Base-by-base conservation (phyloP, 2,329 filamentous ascomycete species). In the Diaporthe amygdali region DNA sequence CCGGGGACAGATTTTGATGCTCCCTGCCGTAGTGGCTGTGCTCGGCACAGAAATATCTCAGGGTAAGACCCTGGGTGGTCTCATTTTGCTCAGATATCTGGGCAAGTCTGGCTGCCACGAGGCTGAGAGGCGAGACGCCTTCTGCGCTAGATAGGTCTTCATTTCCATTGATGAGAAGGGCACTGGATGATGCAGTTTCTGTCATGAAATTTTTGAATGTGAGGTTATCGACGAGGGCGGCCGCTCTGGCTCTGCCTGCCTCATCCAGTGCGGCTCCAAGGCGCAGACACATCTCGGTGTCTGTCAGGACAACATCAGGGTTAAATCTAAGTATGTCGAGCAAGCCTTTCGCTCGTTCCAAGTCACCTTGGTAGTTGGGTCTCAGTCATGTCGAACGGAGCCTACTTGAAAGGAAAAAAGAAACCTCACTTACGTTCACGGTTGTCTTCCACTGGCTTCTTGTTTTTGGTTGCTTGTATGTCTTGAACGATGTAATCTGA, bases 121-220 rank as follows among this genome's bases (percentile, higher is more conserved):
- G 41, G 51, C 66, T 69, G 34, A 69, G 51, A 25, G 66, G 66
- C 14, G 66, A 69, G 52, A 59, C 22, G 10, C 51, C 51, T 34
- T 59, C 49, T 27, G 51, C 66, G 1, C n/a, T 25, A 10, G 66
- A 59, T 12, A 30, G 41, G 6, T 61, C 56, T 46, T 61, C 25
- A 25, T 61, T 61, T 15, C 56, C 56, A 20, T 61, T 61, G 10
- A 61, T 25, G 17, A 61, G 56, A 9, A 61, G 39, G 39, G 17
- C 9, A 61, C 56, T 22, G 2, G 56, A 61, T 46, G 39, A 32
- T 15, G 25, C 5, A 2, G 2, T 20, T 46, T 30, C 6, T 12
- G 25, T 61, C 56, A 61, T 14, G 27, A 61, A 61, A 10, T 9
- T 9, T 46, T 61, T 61, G 25, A 61, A 61, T 15, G 10, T 10